phyloP scores from a whole-genome alignment of 2,329 filamentous ascomycete genomes.

The Dactylella cylindrospora region DNA sequence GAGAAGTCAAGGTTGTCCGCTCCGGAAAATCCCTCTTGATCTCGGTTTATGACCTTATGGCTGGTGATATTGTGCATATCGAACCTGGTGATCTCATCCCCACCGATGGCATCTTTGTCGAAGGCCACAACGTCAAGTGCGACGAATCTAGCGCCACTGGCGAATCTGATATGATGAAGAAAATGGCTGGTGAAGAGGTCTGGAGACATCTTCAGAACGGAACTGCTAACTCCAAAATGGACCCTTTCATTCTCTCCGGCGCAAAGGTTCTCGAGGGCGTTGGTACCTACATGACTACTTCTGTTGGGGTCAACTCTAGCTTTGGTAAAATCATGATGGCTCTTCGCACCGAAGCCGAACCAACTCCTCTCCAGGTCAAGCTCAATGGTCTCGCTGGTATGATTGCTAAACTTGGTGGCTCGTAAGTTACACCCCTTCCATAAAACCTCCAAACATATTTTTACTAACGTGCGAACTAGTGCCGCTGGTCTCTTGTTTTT shows the following conservation, averaged over 20 bases:
- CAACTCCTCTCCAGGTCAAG: slow-evolving; percentile 75
- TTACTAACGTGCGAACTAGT: slow-evolving; percentile 50
- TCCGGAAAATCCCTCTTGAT: slow-evolving; percentile 70
- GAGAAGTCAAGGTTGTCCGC: slow-evolving; percentile 69
- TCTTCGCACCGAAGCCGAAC: slow-evolving; percentile 71
- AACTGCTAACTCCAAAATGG: slow-evolving; percentile 69
- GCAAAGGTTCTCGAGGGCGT: slow-evolving; percentile 75
- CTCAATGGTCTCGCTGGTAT: slow-evolving; percentile 73
- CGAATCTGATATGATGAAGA: slow-evolving; percentile 74
- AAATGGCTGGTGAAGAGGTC: slow-evolving; percentile 67
- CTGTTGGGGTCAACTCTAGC: slow-evolving; percentile 70
- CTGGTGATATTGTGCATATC: slow-evolving; percentile 70
- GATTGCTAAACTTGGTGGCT: slow-evolving; percentile 75
- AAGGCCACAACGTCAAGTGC: slow-evolving; percentile 73
- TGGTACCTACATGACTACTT: slow-evolving; percentile 72
- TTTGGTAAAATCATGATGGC: slow-evolving; percentile 76
- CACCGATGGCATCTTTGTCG: slow-evolving; percentile 71
- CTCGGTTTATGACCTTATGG: slow-evolving; percentile 68
- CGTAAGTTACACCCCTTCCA: slow-evolving; percentile 48
- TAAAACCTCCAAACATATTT: neutral
- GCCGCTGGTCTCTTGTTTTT: slow-evolving; percentile 79
- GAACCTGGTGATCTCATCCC: slow-evolving; percentile 74
- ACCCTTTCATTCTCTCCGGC: slow-evolving; percentile 83
- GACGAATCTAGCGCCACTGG: slow-evolving; percentile 79
- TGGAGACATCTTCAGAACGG: slow-evolving; percentile 68